phyloP scores from a whole-genome alignment of 1,284 basidiomycete genomes.

The Austroboletus olivaceoglutinosus region DNA sequence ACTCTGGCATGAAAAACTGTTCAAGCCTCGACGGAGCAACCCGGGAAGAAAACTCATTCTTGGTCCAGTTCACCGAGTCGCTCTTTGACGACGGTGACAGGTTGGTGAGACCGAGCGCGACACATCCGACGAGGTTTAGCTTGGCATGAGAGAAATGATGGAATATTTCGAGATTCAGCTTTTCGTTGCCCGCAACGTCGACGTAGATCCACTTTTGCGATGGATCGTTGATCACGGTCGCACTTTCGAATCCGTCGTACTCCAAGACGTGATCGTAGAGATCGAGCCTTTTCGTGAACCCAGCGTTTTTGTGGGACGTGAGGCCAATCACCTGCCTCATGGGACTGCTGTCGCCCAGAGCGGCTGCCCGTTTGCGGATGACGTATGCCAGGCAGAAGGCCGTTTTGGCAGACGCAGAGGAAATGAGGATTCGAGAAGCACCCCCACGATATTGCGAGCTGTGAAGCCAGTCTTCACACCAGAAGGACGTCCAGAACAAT shows the following conservation, averaged over 20 bases:
- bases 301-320: constrained; percentile 54
- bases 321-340: constrained; percentile 47
- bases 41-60: constrained; percentile 34
- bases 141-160: constrained; percentile 38
- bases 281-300: constrained; percentile 49
- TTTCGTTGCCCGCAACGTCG: constrained; percentile 59
- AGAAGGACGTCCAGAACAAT: constrained; percentile 67
- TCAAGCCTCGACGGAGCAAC: constrained; percentile 34
- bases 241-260: constrained; percentile 45
- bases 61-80: constrained; percentile 35
- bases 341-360: constrained; percentile 14
- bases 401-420: constrained; percentile 65
- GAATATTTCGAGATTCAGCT: constrained; percentile 45
- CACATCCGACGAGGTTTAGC: constrained; percentile 38
- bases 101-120: constrained; percentile 56
- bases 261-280: constrained; percentile 55
- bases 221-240: constrained; percentile 24
- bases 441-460: constrained; percentile 45
- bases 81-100: constrained; percentile 43
- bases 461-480: constrained; percentile 66
- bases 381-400: constrained; percentile 63
- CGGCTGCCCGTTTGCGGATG: constrained; percentile 36
- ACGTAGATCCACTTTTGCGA: constrained; percentile 50
- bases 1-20: constrained; percentile 64
- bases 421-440: constrained; percentile 49